These are phyloP conservation scores for Ligustrum vulgare DNA, from an alignment of 257 asterid species.

Conservation along the genomic window DNA sequence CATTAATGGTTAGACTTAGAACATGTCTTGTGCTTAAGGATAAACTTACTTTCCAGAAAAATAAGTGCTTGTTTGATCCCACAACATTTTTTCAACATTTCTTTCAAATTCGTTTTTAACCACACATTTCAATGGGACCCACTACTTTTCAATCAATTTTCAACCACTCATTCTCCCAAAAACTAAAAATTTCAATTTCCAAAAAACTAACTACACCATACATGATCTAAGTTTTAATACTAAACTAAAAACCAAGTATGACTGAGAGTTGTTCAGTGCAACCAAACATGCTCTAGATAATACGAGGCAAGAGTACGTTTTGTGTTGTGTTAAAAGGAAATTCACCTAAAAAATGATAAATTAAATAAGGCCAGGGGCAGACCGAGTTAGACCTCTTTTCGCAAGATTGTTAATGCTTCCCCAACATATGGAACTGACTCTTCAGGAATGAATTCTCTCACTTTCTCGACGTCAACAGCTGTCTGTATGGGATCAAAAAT, in stretches of 20 bases:
- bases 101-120: no score
- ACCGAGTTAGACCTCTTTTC: conserved; percentile 67
- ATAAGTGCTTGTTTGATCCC: no score
- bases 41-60: background rate
- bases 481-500: conserved; percentile 76
- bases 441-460: conserved; percentile 78
- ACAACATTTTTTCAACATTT: no score
- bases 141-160: no score
- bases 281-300: background rate
- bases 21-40: background rate
- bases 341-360: background rate
- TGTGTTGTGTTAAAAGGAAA: background rate
- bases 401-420: conserved; percentile 85
- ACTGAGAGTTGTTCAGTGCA: background rate
- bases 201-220: no score
- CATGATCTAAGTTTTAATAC: no score
- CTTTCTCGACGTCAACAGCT: conserved; percentile 77
- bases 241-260: no score
- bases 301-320: background rate
- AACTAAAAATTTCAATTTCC: no score
- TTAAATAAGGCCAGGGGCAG: background rate
- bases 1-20: background rate
- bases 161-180: no score
- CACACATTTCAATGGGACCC: no score
- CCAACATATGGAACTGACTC: conserved; percentile 97